phyloP scores from a whole-genome alignment of 352 stramenopile genomes.

The Pythium aphanidermatum region DNA sequence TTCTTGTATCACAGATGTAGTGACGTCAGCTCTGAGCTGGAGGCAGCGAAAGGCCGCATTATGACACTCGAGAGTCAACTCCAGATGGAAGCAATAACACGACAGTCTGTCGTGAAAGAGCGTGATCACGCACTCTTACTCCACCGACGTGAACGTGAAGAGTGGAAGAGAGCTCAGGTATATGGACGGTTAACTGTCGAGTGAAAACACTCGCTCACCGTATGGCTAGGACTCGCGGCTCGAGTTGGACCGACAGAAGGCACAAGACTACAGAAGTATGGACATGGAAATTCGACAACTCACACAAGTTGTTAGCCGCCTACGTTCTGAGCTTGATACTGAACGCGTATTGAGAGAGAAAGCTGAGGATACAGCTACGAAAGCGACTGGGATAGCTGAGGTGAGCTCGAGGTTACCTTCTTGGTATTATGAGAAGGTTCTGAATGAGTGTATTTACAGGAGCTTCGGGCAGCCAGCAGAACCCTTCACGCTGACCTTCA shows the following conservation, averaged over 20 bases:
- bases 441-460: slow-evolving; percentile 19
- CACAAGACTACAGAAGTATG: slow-evolving; percentile 40
- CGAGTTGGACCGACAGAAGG: slow-evolving; percentile 25
- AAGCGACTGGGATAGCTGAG: slow-evolving; percentile 28
- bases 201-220: too few relatives aligned
- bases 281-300: slow-evolving; percentile 48
- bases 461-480: slow-evolving; percentile 28
- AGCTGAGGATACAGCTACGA: slow-evolving; percentile 26
- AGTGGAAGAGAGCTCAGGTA: slow-evolving; percentile 41
- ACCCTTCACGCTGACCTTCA: slow-evolving; percentile 30
- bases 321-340: slow-evolving; percentile 42
- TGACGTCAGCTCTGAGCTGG: slow-evolving; percentile 25
- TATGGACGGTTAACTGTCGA: too few relatives aligned
- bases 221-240: slow-evolving; percentile 8
- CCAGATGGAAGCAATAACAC: slow-evolving; percentile 47
- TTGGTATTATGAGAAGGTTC: neutral
- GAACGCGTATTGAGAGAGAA: slow-evolving; percentile 43
- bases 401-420: slow-evolving; percentile 14
- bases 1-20: slow-evolving; percentile 25
- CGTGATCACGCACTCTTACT: slow-evolving; percentile 36
- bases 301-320: slow-evolving; percentile 28
- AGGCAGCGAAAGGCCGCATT: slow-evolving; percentile 29
- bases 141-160: slow-evolving; percentile 27
- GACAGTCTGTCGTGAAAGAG: slow-evolving; percentile 36
- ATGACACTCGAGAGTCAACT: slow-evolving; percentile 41